phyloP scores from a whole-genome alignment of 1,284 basidiomycete species.

The Macrocystidia cucumis region DNA sequence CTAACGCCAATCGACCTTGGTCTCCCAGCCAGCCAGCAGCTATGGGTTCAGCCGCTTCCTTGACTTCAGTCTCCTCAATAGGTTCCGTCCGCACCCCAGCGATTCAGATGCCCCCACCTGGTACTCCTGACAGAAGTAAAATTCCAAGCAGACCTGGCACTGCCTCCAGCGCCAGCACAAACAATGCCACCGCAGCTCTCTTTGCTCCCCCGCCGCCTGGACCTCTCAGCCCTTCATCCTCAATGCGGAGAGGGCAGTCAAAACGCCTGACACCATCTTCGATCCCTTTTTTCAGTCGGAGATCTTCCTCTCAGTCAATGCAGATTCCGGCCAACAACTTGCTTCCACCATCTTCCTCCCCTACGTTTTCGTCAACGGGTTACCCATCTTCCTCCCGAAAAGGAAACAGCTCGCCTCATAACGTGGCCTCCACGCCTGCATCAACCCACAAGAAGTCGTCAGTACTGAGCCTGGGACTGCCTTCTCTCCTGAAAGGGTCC shows the following conservation, averaged over 20 bases:
- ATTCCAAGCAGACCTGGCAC: constrained; percentile 59
- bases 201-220: constrained; percentile 36
- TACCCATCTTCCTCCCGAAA: constrained; percentile 32
- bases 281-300: constrained; percentile 93
- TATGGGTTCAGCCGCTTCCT: constrained; percentile 67
- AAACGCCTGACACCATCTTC: constrained; percentile 88
- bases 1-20: constrained; percentile 44
- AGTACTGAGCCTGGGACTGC: constrained; percentile 68
- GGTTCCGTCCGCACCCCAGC: constrained; percentile 49
- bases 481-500: constrained; percentile 77
- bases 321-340: constrained; percentile 41
- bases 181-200: constrained; percentile 41
- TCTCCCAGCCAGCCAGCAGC: constrained; percentile 62
- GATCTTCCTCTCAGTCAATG: constrained; percentile 86
- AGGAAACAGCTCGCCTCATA: constrained; percentile 39
- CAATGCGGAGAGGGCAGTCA: constrained; percentile 56
- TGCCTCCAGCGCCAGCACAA: constrained; percentile 64
- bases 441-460: constrained; percentile 70
- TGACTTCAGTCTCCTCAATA: constrained; percentile 65
- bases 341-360: constrained; percentile 36
- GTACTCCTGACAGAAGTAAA: constrained; percentile 40
- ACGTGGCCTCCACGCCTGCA: constrained; percentile 46
- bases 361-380: constrained; percentile 38
- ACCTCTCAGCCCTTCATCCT: constrained; percentile 65
- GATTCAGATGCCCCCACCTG: constrained; percentile 18